Conservation (phyloP, 2,329 filamentous ascomycete species). For the Neonectria punicea region DNA sequence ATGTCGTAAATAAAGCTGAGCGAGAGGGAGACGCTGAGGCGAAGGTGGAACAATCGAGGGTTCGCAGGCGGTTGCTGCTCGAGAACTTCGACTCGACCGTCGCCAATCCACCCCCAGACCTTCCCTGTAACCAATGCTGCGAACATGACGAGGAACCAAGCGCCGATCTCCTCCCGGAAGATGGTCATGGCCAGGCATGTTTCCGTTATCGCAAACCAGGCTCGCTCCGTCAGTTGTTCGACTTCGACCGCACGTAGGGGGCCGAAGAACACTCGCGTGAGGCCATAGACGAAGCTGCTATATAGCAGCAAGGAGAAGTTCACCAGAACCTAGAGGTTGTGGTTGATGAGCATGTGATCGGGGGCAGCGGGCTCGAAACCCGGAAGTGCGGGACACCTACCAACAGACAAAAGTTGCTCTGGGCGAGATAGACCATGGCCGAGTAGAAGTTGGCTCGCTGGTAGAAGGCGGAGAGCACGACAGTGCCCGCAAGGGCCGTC, state of each 20-base stretch:
- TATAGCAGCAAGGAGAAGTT: constrained; percentile 89
- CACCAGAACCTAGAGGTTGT: constrained; percentile 76
- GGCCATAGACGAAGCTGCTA: constrained; percentile 81
- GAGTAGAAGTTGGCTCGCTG: constrained; percentile 99
- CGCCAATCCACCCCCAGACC: constrained; percentile 98
- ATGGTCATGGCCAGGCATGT: constrained; percentile 98
- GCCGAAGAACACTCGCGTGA: constrained; percentile 92
- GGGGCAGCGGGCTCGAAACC: not conserved
- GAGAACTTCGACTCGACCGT: constrained; percentile 90
- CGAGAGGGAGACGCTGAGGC: constrained; percentile 81
- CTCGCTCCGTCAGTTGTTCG: constrained; percentile 96
- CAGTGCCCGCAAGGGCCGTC: constrained; percentile 82
- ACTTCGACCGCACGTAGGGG: constrained; percentile 91
- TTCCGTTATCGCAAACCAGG: constrained; percentile 98
- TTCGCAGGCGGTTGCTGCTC: constrained; percentile 96
- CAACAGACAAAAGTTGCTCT: constrained; percentile 95
- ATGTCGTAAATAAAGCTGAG: constrained; percentile 84
- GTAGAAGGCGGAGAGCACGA: constrained; percentile 90
- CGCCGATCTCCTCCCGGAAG: constrained; percentile 93
- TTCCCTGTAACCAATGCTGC: constrained; percentile 91
- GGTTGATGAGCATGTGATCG: constrained; percentile 21
- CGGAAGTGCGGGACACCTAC: constrained; percentile 58
- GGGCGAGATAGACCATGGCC: constrained; percentile 93
- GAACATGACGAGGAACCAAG: constrained; percentile 97
- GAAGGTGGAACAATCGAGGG: constrained; percentile 85